These are phyloP conservation scores for Termitomyces sp. DNA, from an alignment of 768 basidiomycete genomes.

Conservation along the genomic window DNA sequence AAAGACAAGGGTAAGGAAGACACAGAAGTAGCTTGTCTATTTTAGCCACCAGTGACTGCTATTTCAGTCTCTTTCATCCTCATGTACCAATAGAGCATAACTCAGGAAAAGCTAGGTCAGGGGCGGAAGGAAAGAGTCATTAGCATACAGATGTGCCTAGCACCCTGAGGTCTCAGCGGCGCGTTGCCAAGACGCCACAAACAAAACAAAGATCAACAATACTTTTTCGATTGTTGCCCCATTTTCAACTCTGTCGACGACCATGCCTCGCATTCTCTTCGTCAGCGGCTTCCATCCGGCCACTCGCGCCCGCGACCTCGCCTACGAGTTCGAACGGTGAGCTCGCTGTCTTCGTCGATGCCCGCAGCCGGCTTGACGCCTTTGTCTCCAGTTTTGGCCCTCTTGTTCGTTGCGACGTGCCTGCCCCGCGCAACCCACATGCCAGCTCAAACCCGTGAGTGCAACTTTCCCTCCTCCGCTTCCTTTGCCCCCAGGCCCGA, in stretches of 20 bases:
- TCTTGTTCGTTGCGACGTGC: slow-evolving; percentile 85
- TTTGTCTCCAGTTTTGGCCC: slow-evolving; percentile 58
- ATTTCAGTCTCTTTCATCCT: slow-evolving; percentile 28
- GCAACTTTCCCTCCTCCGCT: slow-evolving; percentile 15
- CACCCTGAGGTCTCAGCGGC: too few species aligned
- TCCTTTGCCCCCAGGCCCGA: slow-evolving; percentile 21
- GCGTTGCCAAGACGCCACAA: slow-evolving; percentile 24
- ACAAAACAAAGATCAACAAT: slow-evolving; percentile 21
- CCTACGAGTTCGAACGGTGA: slow-evolving; percentile 84
- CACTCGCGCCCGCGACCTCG: slow-evolving; percentile 81
- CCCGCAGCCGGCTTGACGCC: neutral
- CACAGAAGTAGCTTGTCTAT: neutral
- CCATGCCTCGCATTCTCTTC: slow-evolving; percentile 80
- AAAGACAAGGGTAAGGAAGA: neutral
- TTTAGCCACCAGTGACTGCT: slow-evolving; percentile 32
- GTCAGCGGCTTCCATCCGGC: slow-evolving; percentile 81
- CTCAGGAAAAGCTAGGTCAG: slow-evolving; percentile 37
- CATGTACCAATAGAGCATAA: slow-evolving; percentile 34
- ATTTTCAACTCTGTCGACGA: slow-evolving; percentile 25
- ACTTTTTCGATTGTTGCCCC: slow-evolving; percentile 12
- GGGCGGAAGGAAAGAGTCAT: too few species aligned
- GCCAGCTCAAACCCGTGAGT: slow-evolving; percentile 83
- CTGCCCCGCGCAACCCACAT: slow-evolving; percentile 76
- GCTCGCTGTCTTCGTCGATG: neutral
- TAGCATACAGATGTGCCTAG: too few species aligned